These are phyloP conservation scores for Amanita exitialis DNA, from an alignment of 768 basidiomycete species.

Conservation along the genomic window DNA sequence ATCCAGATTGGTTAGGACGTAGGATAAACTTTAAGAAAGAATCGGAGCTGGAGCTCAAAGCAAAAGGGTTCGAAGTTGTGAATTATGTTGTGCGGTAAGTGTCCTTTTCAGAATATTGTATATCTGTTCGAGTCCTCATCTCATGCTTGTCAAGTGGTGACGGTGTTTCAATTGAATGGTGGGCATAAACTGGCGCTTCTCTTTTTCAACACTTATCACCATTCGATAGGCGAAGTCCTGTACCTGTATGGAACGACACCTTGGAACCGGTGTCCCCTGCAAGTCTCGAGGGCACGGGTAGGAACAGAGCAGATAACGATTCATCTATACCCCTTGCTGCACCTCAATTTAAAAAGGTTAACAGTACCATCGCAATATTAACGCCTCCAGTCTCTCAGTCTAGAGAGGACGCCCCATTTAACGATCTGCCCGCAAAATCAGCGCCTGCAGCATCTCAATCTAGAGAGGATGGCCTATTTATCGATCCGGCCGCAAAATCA, in stretches of 20 bases:
- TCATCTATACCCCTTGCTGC: too few species aligned
- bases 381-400: too few species aligned
- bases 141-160: neutral
- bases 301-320: neutral
- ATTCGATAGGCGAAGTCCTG: neutral
- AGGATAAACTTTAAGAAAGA: neutral
- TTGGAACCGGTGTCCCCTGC: neutral
- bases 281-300: too few species aligned
- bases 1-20: neutral
- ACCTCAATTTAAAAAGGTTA: too few species aligned
- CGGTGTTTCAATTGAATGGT: constrained; percentile 1
- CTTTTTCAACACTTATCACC: neutral
- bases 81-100: constrained; percentile 1
- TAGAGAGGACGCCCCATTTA: too few species aligned
- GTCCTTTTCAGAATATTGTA: neutral
- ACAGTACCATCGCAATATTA: too few species aligned
- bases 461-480: too few species aligned
- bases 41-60: neutral
- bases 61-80: neutral
- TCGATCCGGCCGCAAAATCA: too few species aligned
- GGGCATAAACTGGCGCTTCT: neutral
- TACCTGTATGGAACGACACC: constrained; percentile 4
- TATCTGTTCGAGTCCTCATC: neutral
- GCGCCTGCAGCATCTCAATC: neutral
- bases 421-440: too few species aligned